Conservation (phyloP, 106 monocot species). For the Amphibolis antarctica region DNA sequence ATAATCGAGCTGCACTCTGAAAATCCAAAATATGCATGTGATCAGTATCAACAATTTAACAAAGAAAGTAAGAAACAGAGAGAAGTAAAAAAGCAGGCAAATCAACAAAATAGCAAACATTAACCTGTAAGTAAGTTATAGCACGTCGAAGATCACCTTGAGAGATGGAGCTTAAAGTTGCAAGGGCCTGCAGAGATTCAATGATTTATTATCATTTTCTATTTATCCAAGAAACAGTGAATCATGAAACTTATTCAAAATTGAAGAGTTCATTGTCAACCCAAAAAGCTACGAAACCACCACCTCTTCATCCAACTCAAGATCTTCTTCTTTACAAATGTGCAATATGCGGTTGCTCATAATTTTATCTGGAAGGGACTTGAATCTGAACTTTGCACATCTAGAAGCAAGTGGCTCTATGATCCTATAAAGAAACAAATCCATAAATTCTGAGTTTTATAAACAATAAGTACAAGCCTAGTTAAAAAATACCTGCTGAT, state of each 20-base stretch:
- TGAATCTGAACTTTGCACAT: slow-evolving; percentile 99
- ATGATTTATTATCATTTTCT: not conserved
- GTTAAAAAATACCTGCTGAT: slow-evolving; percentile 69
- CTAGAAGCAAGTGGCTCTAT: slow-evolving; percentile 98
- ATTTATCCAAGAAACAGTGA: not conserved
- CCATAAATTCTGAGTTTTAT: not conserved
- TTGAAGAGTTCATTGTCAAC: not conserved
- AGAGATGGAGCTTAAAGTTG: slow-evolving; percentile 70
- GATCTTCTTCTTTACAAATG: slow-evolving; percentile 79
- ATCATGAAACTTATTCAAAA: not conserved
- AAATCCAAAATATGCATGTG: slow-evolving; percentile 1
- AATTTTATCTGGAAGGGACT: slow-evolving; percentile 71
- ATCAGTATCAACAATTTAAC: not conserved
- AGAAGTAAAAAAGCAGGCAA: not conserved
- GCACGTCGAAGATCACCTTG: slow-evolving; percentile 98
- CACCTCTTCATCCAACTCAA: slow-evolving; percentile 72
- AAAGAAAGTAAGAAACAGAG: not conserved
- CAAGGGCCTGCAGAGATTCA: slow-evolving; percentile 50
- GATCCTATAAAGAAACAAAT: slow-evolving; percentile 37
- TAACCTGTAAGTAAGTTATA: slow-evolving; percentile 97
- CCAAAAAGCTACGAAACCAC: not conserved
- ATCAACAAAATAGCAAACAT: no score
- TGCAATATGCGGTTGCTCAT: slow-evolving; percentile 76
- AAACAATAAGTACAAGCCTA: not conserved
- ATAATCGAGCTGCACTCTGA: slow-evolving; percentile 96